Evolutionary conservation across 441 rosid species (phyloP).

Genomic region (Oxalis stricta): DNA sequence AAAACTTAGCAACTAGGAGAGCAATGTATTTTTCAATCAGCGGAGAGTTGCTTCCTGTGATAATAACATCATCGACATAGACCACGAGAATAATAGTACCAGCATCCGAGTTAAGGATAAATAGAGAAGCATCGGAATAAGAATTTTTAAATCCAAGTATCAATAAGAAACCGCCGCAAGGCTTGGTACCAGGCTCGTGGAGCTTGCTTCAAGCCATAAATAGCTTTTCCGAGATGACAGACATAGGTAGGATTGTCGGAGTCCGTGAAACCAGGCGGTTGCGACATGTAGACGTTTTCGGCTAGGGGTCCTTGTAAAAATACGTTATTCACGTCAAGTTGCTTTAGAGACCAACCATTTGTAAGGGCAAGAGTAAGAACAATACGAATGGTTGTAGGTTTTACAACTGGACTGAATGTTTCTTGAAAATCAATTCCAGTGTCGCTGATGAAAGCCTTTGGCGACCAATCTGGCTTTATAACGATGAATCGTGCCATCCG

Average conservation of each 20-base stretch:
- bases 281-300: not conserved
- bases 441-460: not conserved
- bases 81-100: not conserved
- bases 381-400: not conserved
- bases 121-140: not conserved
- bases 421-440: not conserved
- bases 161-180: fast-evolving
- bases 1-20: not conserved
- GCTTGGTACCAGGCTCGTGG: not conserved
- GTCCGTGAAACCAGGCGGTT: not conserved
- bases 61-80: not conserved
- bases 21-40: fast-evolving
- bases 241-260: not conserved
- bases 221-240: not conserved
- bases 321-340: not conserved
- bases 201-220: not conserved
- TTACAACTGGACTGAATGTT: not conserved
- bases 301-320: not conserved
- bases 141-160: not conserved
- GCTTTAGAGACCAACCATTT: not conserved
- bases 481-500: too few relatives aligned
- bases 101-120: not conserved
- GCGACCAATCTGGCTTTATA: not conserved
- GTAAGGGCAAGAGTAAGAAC: not conserved
- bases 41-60: fast-evolving